Conservation (phyloP, 2,329 filamentous ascomycete genomes). For the Botrytis cinerea region DNA sequence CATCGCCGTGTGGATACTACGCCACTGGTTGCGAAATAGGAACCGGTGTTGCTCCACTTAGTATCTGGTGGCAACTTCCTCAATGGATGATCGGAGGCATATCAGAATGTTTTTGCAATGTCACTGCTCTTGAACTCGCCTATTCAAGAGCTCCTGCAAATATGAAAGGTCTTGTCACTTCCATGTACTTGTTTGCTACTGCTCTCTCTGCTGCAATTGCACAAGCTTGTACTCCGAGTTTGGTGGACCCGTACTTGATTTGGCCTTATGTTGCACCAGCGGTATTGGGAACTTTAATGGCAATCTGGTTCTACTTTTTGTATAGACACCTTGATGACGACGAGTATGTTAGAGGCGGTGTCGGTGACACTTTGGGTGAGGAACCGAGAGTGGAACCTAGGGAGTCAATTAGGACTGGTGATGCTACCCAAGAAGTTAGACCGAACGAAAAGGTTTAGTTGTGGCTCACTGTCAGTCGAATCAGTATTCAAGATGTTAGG, state of each 20-base stretch:
- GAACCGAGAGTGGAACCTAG: background rate
- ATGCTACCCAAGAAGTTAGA: background rate
- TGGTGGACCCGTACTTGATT: conserved; percentile 63
- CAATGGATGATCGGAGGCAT: conserved; percentile 51
- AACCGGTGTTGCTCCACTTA: conserved; percentile 32
- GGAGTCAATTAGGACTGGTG: conserved; percentile 1
- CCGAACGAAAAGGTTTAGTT: background rate
- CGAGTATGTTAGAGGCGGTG: conserved; percentile 46
- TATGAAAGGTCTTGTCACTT: conserved; percentile 74
- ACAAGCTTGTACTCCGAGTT: conserved; percentile 28
- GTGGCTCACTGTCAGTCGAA: background rate
- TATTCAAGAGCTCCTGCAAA: conserved; percentile 76
- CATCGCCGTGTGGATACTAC: conserved; percentile 56
- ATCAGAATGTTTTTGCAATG: conserved; percentile 57
- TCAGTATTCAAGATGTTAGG: background rate
- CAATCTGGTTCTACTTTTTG: conserved; percentile 65
- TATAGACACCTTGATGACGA: conserved; percentile 64
- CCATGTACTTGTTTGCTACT: conserved; percentile 69
- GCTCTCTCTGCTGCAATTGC: conserved; percentile 49
- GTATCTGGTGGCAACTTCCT: conserved; percentile 43
- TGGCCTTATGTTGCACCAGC: conserved; percentile 72
- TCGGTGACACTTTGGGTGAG: background rate
- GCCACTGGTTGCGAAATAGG: conserved; percentile 36
- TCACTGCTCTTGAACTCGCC: conserved; percentile 71
- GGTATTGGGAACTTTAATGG: conserved; percentile 61